Evolutionary conservation across 805 yeast species (phyloP), one percentile per base, ranked within the genome.

Genomic region (Lipomyces mesembrius): DNA sequence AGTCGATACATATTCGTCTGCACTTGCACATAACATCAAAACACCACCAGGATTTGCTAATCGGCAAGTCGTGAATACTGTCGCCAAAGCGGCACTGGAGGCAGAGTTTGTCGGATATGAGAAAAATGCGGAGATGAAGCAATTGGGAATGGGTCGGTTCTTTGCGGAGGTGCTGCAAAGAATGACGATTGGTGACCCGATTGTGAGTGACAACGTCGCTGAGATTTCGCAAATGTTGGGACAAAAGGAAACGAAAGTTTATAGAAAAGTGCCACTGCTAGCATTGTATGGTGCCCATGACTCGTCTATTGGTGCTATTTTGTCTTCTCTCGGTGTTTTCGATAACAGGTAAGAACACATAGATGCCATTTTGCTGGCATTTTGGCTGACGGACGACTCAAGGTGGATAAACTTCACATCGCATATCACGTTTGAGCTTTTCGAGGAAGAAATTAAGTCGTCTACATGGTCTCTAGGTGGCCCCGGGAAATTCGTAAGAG

Each of bases 241-340:
- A 12, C 29, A 37, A 17, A 29, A 32, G 37, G 59, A 39, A 11
- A 37, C n/a, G 29, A 11, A 57, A 17, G 52, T 20, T 37, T 25
- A 35, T 27, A 22, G 62, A 22, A 46, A 59, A 32, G 35, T 61
- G 14, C 70, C 66, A 12, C 56, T 59, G 52, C 51, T 70, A 29
- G 72, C 68, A 3, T 37, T 71, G n/a, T 71, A 71, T 34, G 73
- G 67, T 6, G 73, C 73, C 17, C 73, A 71, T 39, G 73, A 71
- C 51, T 66, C 73, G 2, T 62, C 66, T 5, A 37, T 71, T 25
- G 73, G 73, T 56, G 67, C 72, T n/a, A 59, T 69, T 20, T 37
- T 71, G 25, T 65, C 68, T 22, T 54, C 73, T 27, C 54, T 70
- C 32, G 73, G 71, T 27, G 69, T 64, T 22, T 64, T 71, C 27